Base-by-base conservation (phyloP, 805 yeast genomes). In the Geotrichum ghanense region DNA sequence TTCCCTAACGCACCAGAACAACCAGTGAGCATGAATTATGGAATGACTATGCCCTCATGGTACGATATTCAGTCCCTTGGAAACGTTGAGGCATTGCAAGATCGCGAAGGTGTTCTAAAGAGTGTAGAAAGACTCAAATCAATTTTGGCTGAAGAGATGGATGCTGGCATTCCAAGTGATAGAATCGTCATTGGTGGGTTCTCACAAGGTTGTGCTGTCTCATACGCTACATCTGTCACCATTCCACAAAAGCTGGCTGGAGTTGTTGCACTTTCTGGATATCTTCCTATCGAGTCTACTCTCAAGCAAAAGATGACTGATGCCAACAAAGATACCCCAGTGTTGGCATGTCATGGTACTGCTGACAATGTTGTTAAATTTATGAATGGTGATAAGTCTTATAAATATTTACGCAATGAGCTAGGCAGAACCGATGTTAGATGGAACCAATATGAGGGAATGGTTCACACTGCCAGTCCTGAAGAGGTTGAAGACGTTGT, bases 101-200 rank as follows among this genome's bases (percentile, higher is more conserved):
- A 70, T 51, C 54, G 51, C 19, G 53, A 50, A 12, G 76, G 78
- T 53, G 57, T 70, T 10, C 50, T 56, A 42, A 55, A 52, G 46
- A 53, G 66, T 22, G 59, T 61, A 3, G 57, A 49, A n/a, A 48
- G 51, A 6, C 51, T 68, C 35, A 53, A 59, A 45, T 46, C 45
- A 26, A 52, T 66, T 10, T 50, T 70, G 22, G 56, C 57, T 25
- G 57, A 56, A 42, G 68, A 64, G 49, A 53, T 61, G 21, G 53
- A 46, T 7, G 48, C 49, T 5, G 72, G 72, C 3, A 58, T 66
- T 21, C 58, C 67, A 5, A 48, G 67, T 10, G 55, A 59, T 27
- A 75, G 83, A 45, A 83, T 92, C 42, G 68, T 92, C n/a, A 69
- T 92, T 48, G 97, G 97, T 27, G 98, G 98, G 0, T 92, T 92